Conservation (phyloP, 2,329 filamentous ascomycete species). For the Aureobasidium zeae region DNA sequence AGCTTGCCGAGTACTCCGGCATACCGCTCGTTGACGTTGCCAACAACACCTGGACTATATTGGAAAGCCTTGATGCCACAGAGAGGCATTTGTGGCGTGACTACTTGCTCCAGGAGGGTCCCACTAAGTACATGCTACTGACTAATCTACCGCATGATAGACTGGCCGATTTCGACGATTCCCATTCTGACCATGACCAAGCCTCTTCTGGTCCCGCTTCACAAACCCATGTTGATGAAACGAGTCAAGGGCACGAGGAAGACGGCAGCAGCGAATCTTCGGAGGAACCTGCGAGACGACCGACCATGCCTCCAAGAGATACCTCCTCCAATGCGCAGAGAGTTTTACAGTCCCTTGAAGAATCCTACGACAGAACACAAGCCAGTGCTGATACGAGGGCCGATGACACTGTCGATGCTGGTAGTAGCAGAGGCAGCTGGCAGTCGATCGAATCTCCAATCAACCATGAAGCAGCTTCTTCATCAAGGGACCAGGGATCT, state of each 20-base stretch:
- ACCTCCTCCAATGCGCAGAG: conserved; percentile 9
- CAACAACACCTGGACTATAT: not conserved
- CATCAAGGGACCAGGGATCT: too few relatives aligned
- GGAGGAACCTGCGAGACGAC: not conserved
- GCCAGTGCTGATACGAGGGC: not conserved
- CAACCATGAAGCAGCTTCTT: too few relatives aligned
- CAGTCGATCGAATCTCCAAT: not conserved
- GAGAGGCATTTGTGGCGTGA: conserved; percentile 2
- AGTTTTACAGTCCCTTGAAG: conserved; percentile 7
- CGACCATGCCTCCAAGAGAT: conserved; percentile 8
- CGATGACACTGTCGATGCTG: not conserved
- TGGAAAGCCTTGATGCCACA: conserved; percentile 1
- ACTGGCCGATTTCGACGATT: not conserved
- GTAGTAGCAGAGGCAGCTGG: conserved; percentile 8
- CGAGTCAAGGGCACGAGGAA: too few relatives aligned
- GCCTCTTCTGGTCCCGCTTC: not conserved
- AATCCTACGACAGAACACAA: not conserved
- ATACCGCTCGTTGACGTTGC: not conserved
- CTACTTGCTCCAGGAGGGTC: not conserved
- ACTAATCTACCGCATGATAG: not conserved
- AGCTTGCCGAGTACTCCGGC: conserved; percentile 2
- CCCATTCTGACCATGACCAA: not conserved
- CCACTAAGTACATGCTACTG: conserved; percentile 6
- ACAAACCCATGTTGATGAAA: not conserved
- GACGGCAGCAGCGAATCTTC: too few relatives aligned